Conservation (phyloP, 306 rosid species). For the Canavalia ensiformis region DNA sequence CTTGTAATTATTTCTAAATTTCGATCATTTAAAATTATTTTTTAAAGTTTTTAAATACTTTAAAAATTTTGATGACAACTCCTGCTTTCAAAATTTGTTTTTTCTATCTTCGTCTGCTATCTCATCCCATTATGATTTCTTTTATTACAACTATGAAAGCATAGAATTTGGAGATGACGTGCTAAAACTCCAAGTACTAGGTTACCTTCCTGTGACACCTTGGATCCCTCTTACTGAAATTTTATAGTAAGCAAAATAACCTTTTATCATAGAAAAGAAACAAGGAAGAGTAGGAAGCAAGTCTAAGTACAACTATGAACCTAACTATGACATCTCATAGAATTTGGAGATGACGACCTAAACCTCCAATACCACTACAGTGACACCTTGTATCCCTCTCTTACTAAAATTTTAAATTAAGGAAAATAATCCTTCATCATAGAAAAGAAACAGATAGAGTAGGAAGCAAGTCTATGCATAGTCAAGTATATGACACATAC, state of each 20-base stretch:
- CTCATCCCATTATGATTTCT: too few species aligned
- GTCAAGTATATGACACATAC: neutral
- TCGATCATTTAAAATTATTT: too few species aligned
- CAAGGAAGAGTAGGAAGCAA: neutral
- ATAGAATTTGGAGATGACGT: neutral
- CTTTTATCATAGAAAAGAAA: conserved; percentile 12
- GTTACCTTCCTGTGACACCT: neutral
- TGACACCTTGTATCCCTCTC: conserved; percentile 3
- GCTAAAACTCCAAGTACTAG: neutral
- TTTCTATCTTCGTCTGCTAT: too few species aligned
- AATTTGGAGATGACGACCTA: neutral
- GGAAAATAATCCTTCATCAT: conserved; percentile 20
- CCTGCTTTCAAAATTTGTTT: too few species aligned
- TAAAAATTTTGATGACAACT: too few species aligned
- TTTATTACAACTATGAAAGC: neutral
- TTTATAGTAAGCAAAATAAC: neutral
- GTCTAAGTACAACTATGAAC: neutral
- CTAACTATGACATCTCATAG: conserved; percentile 17
- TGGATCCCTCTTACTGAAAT: neutral
- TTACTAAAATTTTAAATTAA: neutral
- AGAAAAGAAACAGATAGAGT: conserved; percentile 10
- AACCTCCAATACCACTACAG: neutral
- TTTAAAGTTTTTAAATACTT: too few species aligned
- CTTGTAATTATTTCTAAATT: too few species aligned
- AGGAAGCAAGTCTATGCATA: neutral